These are phyloP conservation scores for Holtermanniella nyarrowii DNA, from an alignment of 768 basidiomycete species.

Conservation along the genomic window DNA sequence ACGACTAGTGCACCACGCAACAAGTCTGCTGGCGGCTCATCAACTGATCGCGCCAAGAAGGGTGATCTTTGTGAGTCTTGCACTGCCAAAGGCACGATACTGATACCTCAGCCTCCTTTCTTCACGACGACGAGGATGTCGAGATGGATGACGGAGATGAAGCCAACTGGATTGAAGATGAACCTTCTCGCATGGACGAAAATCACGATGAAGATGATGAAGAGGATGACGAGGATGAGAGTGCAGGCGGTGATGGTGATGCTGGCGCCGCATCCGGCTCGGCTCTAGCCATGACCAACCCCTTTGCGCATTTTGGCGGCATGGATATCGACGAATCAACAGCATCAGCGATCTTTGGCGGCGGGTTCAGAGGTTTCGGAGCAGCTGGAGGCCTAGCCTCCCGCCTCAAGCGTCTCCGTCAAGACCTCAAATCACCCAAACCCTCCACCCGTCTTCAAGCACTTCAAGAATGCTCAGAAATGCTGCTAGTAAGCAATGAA, in stretches of 20 bases:
- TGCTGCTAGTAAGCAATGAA: slow-evolving; percentile 92
- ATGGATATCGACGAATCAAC: slow-evolving; percentile 34
- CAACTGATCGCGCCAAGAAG: slow-evolving; percentile 22
- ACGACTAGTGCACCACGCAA: slow-evolving; percentile 2
- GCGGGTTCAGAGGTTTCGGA: slow-evolving; percentile 64
- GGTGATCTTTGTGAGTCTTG: slow-evolving; percentile 23
- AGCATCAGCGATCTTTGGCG: slow-evolving; percentile 43
- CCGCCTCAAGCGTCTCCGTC: slow-evolving; percentile 56
- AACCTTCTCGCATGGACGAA: slow-evolving; percentile 4
- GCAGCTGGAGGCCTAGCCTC: slow-evolving; percentile 60
- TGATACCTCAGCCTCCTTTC: slow-evolving; percentile 13
- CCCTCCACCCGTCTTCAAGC: slow-evolving; percentile 57
- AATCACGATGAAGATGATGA: slow-evolving; percentile 33
- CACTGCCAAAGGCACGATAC: not conserved
- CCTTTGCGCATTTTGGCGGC: slow-evolving; percentile 26
- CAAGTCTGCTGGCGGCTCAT: slow-evolving; percentile 7
- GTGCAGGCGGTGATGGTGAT: slow-evolving; percentile 44
- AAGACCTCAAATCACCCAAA: slow-evolving; percentile 59
- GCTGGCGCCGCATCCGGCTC: slow-evolving; percentile 48
- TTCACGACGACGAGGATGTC: slow-evolving; percentile 23
- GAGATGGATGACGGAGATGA: slow-evolving; percentile 26
- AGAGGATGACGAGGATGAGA: slow-evolving; percentile 23
- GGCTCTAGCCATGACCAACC: slow-evolving; percentile 18
- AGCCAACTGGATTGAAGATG: slow-evolving; percentile 22
- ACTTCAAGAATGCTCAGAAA: slow-evolving; percentile 85